phyloP scores from a whole-genome alignment of 371 early-diverging fungal species.

The Mucor velutinosus region DNA sequence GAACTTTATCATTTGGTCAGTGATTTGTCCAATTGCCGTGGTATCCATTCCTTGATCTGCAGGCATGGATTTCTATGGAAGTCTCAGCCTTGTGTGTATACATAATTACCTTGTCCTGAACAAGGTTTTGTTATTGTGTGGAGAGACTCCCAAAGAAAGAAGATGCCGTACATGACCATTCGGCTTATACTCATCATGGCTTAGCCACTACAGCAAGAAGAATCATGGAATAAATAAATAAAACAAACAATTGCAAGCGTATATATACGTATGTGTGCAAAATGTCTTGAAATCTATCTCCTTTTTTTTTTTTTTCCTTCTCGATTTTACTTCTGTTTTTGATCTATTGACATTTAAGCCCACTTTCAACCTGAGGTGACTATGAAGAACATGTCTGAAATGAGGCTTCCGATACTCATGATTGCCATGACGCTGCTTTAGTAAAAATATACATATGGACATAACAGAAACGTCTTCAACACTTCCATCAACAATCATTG shows the following conservation, averaged over 20 bases:
- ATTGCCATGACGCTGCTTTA: background rate
- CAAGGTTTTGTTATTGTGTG: background rate
- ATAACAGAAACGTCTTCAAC: background rate
- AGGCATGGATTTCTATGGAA: background rate
- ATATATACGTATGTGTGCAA: background rate
- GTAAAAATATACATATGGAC: background rate
- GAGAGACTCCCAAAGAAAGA: background rate
- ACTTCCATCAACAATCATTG: background rate
- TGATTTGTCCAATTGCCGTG: too few relatives aligned
- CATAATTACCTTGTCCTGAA: background rate
- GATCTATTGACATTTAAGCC: background rate
- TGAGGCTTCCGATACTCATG: background rate
- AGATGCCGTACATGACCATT: background rate
- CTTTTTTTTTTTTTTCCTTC: background rate
- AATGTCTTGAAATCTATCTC: background rate
- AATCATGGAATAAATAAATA: slow-evolving; percentile 1
- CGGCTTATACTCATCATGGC: background rate
- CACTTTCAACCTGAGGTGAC: background rate
- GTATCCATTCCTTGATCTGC: too few relatives aligned
- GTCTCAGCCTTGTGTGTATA: background rate
- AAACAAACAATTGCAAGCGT: background rate
- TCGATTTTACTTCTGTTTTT: background rate
- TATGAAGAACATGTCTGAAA: background rate
- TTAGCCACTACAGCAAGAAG: background rate
- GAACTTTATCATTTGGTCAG: too few relatives aligned